These are phyloP conservation scores for Mycena floridula DNA, from an alignment of 768 basidiomycete genomes.

Conservation along the genomic window DNA sequence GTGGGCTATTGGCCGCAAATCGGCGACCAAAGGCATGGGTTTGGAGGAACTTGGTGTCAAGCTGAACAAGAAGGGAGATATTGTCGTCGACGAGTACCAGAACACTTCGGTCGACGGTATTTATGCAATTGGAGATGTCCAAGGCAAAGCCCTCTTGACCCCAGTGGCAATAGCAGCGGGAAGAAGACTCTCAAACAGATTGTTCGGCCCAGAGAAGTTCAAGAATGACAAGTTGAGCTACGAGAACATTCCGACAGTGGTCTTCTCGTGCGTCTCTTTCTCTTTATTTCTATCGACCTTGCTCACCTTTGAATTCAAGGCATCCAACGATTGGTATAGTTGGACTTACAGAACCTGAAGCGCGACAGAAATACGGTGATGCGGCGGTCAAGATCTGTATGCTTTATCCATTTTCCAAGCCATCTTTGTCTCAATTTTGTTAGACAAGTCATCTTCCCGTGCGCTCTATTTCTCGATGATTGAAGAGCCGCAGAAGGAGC, in stretches of 20 bases:
- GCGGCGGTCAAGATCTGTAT: conserved; percentile 88
- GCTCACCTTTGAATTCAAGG: conserved; percentile 33
- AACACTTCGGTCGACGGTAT: conserved; percentile 66
- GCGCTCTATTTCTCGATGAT: conserved; percentile 92
- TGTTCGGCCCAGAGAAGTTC: conserved; percentile 84
- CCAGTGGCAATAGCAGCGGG: conserved; percentile 98
- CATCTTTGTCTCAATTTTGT: too few relatives aligned
- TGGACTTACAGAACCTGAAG: conserved; percentile 90
- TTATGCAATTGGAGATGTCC: conserved; percentile 86
- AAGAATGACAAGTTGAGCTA: conserved; percentile 87
- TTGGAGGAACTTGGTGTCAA: conserved; percentile 74
- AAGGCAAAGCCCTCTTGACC: conserved; percentile 88
- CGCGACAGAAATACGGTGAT: conserved; percentile 81
- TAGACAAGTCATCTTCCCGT: conserved; percentile 77
- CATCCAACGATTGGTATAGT: conserved; percentile 96
- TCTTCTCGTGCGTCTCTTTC: conserved; percentile 76
- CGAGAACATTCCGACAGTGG: conserved; percentile 88
- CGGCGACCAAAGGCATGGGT: conserved; percentile 74
- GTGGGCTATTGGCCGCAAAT: conserved; percentile 91
- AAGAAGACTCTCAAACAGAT: conserved; percentile 77
- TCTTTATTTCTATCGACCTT: conserved; percentile 2
- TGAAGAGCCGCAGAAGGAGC: conserved; percentile 87
- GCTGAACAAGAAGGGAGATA: conserved; percentile 71
- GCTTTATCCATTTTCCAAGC: too few relatives aligned
- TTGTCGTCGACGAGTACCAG: conserved; percentile 90